Evolutionary conservation across 2,329 filamentous ascomycete genomes (phyloP), one percentile per base, ranked within the genome.

Genomic region (Fusarium setosum): DNA sequence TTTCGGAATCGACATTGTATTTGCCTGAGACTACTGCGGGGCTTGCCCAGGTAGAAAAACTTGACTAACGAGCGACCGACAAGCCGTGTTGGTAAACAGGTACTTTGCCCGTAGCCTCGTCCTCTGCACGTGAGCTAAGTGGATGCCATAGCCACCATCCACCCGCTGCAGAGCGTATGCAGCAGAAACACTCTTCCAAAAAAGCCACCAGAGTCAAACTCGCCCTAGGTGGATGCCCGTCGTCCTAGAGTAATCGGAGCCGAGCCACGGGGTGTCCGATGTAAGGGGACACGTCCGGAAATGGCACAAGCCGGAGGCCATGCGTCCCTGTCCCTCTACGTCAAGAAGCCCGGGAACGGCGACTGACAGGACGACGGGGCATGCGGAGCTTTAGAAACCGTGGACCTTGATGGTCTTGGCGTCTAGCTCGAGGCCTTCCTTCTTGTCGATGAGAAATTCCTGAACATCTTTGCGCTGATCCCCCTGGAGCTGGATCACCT

Each of bases 401-500:
- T 82, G 80, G 76, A 95, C 92, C 88, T 98, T 97, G 85, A 98
- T 97, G 83, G 91, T 96, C 89, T 97, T 97, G 81, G 90, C 87
- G 83, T 97, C 93, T 79, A 97, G 90, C 81, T 93, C 93, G 76
- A 98, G 88, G 76, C 95, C 95, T 78, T 94, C 92, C 83, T 94
- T 93, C 88, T 97, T 96, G 85, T 97, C 92, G 83, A 90, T 90
- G 82, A 98, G 90, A 86, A 98, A 99, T 79, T 97, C 94, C 82
- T 96, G 92, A 80, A 97, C 92, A 89, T 97, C 94, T 85, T 97
- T 97, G 84, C 96, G 95, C 87, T 99, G 96, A 82, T 99, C 96
- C 77, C 96, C 96, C 84, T 99, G 96, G 78, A 99, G 92, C 88
- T 99, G 96, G 79, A 99, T 97, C 88, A 98, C 95, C 87, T 98